Percentiles rank a stretch among this genome's conserved stretches.
Conservation (phyloP, 179 eudicot genomes). For the Silene noctiflora region DNA sequence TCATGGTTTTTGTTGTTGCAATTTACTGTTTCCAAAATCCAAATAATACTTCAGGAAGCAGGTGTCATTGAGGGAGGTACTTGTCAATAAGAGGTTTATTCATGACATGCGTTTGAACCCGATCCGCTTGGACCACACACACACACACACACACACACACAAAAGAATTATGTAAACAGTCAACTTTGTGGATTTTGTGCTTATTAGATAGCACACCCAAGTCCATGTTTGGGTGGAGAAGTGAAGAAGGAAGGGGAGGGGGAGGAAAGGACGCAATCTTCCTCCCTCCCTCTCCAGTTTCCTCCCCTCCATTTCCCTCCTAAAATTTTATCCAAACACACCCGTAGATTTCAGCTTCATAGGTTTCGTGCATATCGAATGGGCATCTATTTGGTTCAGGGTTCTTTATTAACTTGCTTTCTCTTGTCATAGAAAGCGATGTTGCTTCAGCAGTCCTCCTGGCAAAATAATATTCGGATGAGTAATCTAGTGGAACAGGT, state of each 20-base stretch:
- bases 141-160: background rate
- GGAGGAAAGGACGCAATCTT: no score
- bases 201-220: no score
- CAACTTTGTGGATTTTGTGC: background rate
- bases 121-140: background rate
- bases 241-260: no score
- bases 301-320: no score
- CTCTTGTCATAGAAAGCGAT: conserved; percentile 67
- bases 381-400: background rate
- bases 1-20: background rate
- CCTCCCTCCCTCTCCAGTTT: no score
- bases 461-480: conserved; percentile 96
- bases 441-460: conserved; percentile 88
- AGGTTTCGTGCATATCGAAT: background rate
- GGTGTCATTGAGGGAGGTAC: background rate
- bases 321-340: no score
- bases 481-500: conserved; percentile 90
- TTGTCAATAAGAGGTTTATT: background rate
- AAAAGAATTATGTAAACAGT: background rate
- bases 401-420: conserved; percentile 9
- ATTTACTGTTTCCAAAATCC: background rate
- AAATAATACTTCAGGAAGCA: background rate
- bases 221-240: no score
- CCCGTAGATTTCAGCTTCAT: no score
- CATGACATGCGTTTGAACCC: background rate